Conservation (phyloP, 2,329 filamentous ascomycete genomes). For the Bimuria novae-zelandiae region DNA sequence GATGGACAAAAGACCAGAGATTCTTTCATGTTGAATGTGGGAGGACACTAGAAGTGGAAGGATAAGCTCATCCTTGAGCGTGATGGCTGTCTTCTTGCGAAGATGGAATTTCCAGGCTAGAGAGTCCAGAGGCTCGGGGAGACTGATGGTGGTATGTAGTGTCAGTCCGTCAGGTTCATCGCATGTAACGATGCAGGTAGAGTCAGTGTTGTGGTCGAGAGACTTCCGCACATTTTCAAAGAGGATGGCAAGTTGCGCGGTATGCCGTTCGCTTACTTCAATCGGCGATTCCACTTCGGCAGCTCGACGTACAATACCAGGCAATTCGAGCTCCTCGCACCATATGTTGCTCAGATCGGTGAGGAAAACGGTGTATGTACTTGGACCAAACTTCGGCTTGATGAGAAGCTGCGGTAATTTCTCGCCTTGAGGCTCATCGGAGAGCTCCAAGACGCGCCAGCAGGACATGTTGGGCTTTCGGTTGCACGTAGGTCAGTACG, state of each 20-base stretch:
- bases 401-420: conserved; percentile 65
- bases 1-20: conserved; percentile 54
- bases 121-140: conserved; percentile 66
- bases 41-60: conserved; percentile 58
- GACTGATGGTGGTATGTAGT: conserved; percentile 61
- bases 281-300: conserved; percentile 69
- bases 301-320: conserved; percentile 66
- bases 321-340: conserved; percentile 66
- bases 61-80: conserved; percentile 56
- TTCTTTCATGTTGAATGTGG: conserved; percentile 52
- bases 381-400: conserved; percentile 59
- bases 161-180: conserved; percentile 45
- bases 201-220: conserved; percentile 46
- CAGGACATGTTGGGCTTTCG: conserved; percentile 29
- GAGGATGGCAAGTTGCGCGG: conserved; percentile 69
- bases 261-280: conserved; percentile 69
- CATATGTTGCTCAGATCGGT: conserved; percentile 78
- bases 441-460: conserved; percentile 40
- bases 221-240: conserved; percentile 64
- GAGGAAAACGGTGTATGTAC: conserved; percentile 67
- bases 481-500: too few species aligned
- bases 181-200: conserved; percentile 41
- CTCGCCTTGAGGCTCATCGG: conserved; percentile 24
- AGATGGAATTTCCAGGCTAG: conserved; percentile 70
- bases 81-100: conserved; percentile 44